phyloP scores from a whole-genome alignment of 2,329 filamentous ascomycete genomes.

The Sordariomycetes sp. region DNA sequence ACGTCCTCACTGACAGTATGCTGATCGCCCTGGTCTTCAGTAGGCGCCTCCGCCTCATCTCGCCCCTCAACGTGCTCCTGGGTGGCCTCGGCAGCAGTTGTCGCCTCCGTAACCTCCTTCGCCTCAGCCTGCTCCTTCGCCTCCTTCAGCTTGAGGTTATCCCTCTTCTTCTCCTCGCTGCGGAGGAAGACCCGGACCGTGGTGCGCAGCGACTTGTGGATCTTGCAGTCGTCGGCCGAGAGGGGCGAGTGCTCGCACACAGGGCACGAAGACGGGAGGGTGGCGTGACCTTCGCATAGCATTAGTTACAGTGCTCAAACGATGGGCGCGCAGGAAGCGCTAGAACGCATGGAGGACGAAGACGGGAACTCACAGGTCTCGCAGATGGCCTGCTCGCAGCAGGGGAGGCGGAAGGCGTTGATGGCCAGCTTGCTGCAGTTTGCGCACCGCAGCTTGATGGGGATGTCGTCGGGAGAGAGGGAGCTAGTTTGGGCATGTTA shows the following conservation, averaged over 20 bases:
- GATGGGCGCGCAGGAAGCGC: not conserved
- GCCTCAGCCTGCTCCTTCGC: conserved; percentile 18
- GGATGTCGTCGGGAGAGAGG: conserved; percentile 72
- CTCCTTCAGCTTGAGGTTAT: conserved; percentile 48
- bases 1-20: not conserved
- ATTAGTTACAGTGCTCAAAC: not conserved
- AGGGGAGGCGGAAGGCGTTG: conserved; percentile 84
- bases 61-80: not conserved
- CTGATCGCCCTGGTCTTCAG: not conserved
- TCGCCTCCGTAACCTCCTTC: conserved; percentile 21
- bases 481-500: conserved; percentile 41
- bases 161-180: conserved; percentile 82
- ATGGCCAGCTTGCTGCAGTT: conserved; percentile 85
- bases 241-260: conserved; percentile 90
- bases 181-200: conserved; percentile 88
- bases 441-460: conserved; percentile 91
- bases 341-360: not conserved
- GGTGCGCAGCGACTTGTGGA: conserved; percentile 82
- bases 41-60: not conserved
- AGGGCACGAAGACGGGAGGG: conserved; percentile 70
- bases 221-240: conserved; percentile 74
- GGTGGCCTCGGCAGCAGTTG: conserved; percentile 11
- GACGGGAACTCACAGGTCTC: conserved; percentile 58
- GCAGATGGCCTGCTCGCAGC: conserved; percentile 93
- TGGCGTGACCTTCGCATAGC: conserved; percentile 54